A percentile compares a stretch with the other conserved stretches of the same genome.
These are phyloP conservation scores for Thozetella sp. DNA, from an alignment of 495 filamentous ascomycete genomes.

Conservation along the genomic window DNA sequence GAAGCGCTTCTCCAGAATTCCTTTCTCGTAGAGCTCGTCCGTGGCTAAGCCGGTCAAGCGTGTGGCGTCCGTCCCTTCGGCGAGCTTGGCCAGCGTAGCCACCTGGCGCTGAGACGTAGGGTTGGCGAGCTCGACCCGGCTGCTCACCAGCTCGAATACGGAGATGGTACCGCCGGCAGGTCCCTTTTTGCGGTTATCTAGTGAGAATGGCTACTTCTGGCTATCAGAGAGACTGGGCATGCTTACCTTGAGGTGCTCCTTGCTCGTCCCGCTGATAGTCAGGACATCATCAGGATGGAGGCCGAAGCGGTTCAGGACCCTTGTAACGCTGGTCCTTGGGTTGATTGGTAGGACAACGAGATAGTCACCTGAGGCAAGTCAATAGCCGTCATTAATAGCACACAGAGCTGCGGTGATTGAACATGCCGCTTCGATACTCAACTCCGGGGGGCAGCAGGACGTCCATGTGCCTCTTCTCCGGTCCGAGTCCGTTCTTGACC, in stretches of 20 bases:
- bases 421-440: slow-evolving; percentile 56
- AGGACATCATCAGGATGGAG: slow-evolving; percentile 54
- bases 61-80: slow-evolving; percentile 14
- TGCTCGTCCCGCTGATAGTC: slow-evolving; percentile 21
- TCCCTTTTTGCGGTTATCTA: slow-evolving; percentile 37
- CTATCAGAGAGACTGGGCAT: not conserved
- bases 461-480: slow-evolving; percentile 60
- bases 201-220: not conserved
- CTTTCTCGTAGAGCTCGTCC: slow-evolving; percentile 16
- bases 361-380: slow-evolving; percentile 50
- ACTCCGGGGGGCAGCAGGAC: slow-evolving; percentile 61
- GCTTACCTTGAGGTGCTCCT: slow-evolving; percentile 21
- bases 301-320: slow-evolving; percentile 29
- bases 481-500: slow-evolving; percentile 50
- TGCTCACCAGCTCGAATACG: slow-evolving; percentile 56
- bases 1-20: slow-evolving; percentile 44
- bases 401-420: not conserved
- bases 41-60: slow-evolving; percentile 13
- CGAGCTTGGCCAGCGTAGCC: slow-evolving; percentile 16
- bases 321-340: slow-evolving; percentile 49
- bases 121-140: slow-evolving; percentile 67
- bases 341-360: slow-evolving; percentile 66
- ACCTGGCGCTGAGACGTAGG: slow-evolving; percentile 51
- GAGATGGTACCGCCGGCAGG: slow-evolving; percentile 55
- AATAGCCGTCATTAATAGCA: not conserved